Base-by-base conservation (phyloP, 768 basidiomycete genomes). In the Leccinum fibrillosum region DNA sequence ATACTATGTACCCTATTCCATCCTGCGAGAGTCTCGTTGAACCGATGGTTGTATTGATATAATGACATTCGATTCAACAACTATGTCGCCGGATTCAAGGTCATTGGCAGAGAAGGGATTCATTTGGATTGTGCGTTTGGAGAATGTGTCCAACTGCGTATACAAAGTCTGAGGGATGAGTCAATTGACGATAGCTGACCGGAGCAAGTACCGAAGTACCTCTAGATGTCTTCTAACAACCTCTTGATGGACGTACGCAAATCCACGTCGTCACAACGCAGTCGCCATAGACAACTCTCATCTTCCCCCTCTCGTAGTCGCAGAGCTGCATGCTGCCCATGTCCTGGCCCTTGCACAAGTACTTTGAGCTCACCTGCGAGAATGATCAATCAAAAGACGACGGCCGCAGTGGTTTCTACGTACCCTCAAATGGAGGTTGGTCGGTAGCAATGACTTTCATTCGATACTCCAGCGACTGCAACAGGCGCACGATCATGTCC, bases 231-330 rank as follows among this genome's bases (percentile, higher is more conserved):
- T 17, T 74, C 64, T 55, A 86, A 68, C 57, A 76, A 51, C 39
- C 69, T 69, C 71, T 81, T 82, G 54, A 88, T 76, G 21, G 72
- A 62, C 25, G 61, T 72, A 55, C 80, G 69, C 60, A 88, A 61
- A 17, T 64, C 71, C 15, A 62, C 65, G 53, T 85, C 79, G 11
- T 72, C 75, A 64, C 84, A 82, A 28, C 86, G 84, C 58, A 90
- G 54, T 50, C 84, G 80, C 88, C 89, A 91, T 49, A 91, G 67
- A 66, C 87, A 89, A 28, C 86, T 81, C 32, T 86, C 85, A 42
- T 89, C 89, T 5, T 88, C 85, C 21, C 80, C 80, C 61, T 83
- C 84, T 52, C 78, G 81, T 49, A 91, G 70, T 34, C 87, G 81
- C 32, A 90, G 68, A 12, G 77, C 75, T 5, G 80, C 81, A 9